Evolutionary conservation across 345 rosid species (phyloP), one percentile per base, ranked within the genome.

Genomic region (Aquilaria yunnanensis): DNA sequence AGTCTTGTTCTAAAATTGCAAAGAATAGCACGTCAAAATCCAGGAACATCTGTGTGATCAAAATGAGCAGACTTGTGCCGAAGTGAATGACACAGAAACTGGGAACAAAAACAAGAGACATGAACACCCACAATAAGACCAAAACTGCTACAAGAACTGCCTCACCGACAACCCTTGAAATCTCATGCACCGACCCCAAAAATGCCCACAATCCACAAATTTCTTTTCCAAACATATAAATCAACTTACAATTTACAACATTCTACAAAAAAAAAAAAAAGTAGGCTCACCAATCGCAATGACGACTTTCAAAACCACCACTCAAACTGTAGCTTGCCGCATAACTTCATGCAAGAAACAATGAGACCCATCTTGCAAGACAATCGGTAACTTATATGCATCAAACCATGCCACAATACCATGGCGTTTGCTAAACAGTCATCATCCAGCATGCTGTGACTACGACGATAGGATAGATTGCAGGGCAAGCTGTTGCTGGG

Each of bases 401-500:
- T 54, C 57, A 70, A 70, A 76, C 74, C 43, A 37, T 37, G 43
- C 72, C 55, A 63, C 53, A 32, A 64, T 51, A 11, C 54, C 63
- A 57, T 46, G 62, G 78, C 69, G 54, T 47, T 31, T 70, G 64
- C 62, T 14, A 64, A 57, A 53, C 41, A 60, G 66, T 64, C 63
- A 57, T 13, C 59, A 47, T 47, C 53, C 47, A 14, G 55, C 50
- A 14, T 57, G 10, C 16, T 12, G 16, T 5, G 49, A 31, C 73
- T 77, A 89, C 4, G 90, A 82, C 5, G 96, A 84, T 72, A 95
- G 99, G 79, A 91, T 85, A 59, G 99, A 74, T 70, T 95, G 99
- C 73, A 95, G 75, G 1, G 96, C 91, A 50, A 89, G 81, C 78
- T 89, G 97, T 57, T 95, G 99, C 71, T 95, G 96, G 2, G 99